Evolutionary conservation across 2,329 filamentous ascomycete genomes (phyloP).

Genomic region (Fusarium guadeloupense): DNA sequence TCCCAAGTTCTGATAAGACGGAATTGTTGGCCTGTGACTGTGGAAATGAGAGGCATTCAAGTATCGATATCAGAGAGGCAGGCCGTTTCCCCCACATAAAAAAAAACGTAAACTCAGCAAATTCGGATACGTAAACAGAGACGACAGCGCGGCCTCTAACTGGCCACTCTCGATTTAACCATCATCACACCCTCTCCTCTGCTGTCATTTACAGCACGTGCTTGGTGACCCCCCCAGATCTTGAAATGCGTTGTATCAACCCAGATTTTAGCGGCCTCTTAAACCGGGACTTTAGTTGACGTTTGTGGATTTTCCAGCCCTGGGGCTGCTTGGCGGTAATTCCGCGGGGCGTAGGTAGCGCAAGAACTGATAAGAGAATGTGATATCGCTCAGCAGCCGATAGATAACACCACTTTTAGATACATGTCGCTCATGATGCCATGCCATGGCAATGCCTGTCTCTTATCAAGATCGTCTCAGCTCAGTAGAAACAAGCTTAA

Average conservation of each 20-base stretch:
- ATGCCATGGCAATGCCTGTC: slow-evolving; percentile 13
- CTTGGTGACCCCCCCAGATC: slow-evolving; percentile 35
- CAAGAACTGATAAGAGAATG: slow-evolving; percentile 30
- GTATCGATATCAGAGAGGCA: slow-evolving; percentile 22
- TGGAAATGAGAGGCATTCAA: slow-evolving; percentile 29
- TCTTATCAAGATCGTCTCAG: slow-evolving; percentile 31
- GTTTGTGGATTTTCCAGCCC: too few relatives aligned
- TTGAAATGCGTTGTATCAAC: slow-evolving; percentile 28
- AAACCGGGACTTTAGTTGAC: slow-evolving; percentile 14
- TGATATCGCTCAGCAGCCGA: slow-evolving; percentile 31
- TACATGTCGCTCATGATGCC: slow-evolving; percentile 35
- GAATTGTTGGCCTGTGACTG: slow-evolving; percentile 18
- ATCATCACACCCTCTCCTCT: slow-evolving; percentile 20
- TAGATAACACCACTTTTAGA: slow-evolving; percentile 31
- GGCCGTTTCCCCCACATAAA: slow-evolving; percentile 28
- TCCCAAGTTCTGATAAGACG: slow-evolving; percentile 34
- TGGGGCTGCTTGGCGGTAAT: slow-evolving; percentile 14
- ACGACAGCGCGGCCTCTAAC: slow-evolving; percentile 32
- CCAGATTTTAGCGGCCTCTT: slow-evolving; percentile 23
- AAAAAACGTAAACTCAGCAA: slow-evolving; percentile 43
- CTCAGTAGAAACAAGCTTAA: slow-evolving; percentile 35
- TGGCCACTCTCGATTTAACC: slow-evolving; percentile 22
- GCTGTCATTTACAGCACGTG: slow-evolving; percentile 13
- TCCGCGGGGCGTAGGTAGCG: slow-evolving; percentile 8
- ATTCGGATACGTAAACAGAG: slow-evolving; percentile 51